Conservation (phyloP, 2,329 filamentous ascomycete genomes). For the Fusarium haematococcum region DNA sequence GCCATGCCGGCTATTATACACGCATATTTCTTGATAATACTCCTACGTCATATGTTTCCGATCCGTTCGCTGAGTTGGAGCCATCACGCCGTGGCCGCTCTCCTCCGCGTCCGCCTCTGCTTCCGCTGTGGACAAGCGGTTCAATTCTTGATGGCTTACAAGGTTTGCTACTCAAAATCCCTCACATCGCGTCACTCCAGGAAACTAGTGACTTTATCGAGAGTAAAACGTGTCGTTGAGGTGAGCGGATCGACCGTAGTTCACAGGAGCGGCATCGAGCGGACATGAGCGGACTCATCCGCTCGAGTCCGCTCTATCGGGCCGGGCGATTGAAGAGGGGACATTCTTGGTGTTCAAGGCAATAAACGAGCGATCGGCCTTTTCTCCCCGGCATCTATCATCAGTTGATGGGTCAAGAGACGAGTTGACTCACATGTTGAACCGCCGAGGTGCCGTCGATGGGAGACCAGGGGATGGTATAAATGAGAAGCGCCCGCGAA, state of each 20-base stretch:
- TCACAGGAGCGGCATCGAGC: neutral
- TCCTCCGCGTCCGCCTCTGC: neutral
- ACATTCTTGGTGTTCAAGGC: neutral
- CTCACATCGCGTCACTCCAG: neutral
- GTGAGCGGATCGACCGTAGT: neutral
- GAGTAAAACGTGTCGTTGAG: neutral
- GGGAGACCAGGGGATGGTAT: neutral
- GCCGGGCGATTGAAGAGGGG: neutral
- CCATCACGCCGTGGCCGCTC: neutral
- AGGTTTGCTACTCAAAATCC: neutral
- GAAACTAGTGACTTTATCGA: neutral
- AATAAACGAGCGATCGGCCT: neutral
- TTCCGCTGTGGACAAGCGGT: neutral
- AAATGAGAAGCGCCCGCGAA: too few relatives aligned
- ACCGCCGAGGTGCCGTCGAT: neutral
- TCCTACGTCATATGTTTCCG: neutral
- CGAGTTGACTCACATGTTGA: neutral
- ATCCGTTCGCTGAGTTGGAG: neutral
- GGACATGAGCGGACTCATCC: neutral
- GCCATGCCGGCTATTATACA: neutral
- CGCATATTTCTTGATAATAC: rapidly evolving
- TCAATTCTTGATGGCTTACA: neutral
- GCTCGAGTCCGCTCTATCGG: neutral
- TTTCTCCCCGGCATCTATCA: neutral
- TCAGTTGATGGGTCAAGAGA: neutral